Percentiles rank a stretch among this genome's conserved stretches.
phyloP scores from a whole-genome alignment of 2,329 filamentous ascomycete genomes.

The Fusarium foetens region DNA sequence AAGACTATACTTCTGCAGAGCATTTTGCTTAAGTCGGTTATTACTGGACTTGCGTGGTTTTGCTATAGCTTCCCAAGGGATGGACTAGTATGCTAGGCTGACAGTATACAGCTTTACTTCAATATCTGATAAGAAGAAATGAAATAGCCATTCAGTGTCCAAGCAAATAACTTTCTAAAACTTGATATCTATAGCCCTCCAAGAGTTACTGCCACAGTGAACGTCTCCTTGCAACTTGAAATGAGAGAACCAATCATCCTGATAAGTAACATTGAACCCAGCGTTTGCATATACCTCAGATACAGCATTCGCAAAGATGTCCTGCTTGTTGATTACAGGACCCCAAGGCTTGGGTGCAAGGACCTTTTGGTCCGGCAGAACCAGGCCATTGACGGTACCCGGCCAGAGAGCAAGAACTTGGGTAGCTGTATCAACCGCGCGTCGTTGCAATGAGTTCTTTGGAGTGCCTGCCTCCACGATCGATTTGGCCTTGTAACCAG shows the following conservation, averaged over 20 bases:
- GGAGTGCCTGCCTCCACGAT: constrained; percentile 25
- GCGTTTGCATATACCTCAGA: constrained; percentile 35
- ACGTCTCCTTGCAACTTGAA: constrained; percentile 41
- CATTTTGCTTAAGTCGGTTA: background rate
- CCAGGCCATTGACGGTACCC: constrained; percentile 36
- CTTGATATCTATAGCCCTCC: constrained; percentile 1
- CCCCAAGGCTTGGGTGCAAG: constrained; percentile 44
- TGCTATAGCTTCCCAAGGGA: background rate
- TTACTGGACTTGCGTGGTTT: background rate
- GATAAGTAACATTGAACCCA: constrained; percentile 35
- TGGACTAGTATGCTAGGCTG: background rate
- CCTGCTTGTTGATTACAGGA: constrained; percentile 40
- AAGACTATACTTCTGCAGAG: background rate
- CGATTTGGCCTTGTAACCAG: constrained; percentile 9
- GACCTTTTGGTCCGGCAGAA: constrained; percentile 20
- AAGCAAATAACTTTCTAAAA: background rate
- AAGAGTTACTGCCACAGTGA: constrained; percentile 39
- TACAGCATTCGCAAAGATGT: constrained; percentile 41
- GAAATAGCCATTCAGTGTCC: background rate
- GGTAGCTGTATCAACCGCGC: background rate
- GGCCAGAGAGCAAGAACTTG: constrained; percentile 24
- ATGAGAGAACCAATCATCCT: constrained; percentile 46
- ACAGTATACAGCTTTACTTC: too few relatives aligned
- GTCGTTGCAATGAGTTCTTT: background rate
- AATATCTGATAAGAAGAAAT: background rate